Conservation (phyloP, 306 rosid genomes). For the Dalbergia cochinchinensis region DNA sequence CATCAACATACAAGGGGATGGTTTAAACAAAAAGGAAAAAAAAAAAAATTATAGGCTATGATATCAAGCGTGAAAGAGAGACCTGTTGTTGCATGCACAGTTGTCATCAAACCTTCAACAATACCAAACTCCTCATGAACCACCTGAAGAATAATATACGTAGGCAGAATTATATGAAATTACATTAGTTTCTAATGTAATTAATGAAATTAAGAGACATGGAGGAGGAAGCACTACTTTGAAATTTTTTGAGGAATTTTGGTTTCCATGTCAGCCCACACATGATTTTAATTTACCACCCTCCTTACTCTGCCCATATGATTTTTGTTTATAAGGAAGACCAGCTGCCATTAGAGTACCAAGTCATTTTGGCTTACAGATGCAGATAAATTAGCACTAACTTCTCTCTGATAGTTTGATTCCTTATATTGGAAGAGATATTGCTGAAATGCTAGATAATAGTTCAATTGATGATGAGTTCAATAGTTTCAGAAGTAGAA, state of each 20-base stretch:
- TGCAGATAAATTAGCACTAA: neutral
- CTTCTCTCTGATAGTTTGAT: slow-evolving; percentile 7
- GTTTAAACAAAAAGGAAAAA: neutral
- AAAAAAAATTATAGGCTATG: neutral
- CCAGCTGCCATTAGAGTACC: neutral
- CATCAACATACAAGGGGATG: neutral
- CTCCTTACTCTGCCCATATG: neutral
- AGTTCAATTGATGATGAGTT: neutral
- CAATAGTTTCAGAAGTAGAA: neutral
- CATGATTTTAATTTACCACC: neutral
- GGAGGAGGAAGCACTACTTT: neutral
- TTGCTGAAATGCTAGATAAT: slow-evolving; percentile 10
- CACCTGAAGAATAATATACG: slow-evolving; percentile 58
- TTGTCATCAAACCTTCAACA: slow-evolving; percentile 98
- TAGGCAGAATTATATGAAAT: slow-evolving; percentile 17
- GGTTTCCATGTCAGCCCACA: neutral
- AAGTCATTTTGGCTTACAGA: neutral
- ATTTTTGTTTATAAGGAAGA: neutral
- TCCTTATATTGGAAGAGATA: neutral
- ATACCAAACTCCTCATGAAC: slow-evolving; percentile 97
- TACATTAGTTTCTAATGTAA: neutral
- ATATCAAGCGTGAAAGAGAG: slow-evolving; percentile 28
- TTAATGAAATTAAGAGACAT: neutral
- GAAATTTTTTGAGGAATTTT: neutral
- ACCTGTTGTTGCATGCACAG: slow-evolving; percentile 99